Conservation (phyloP, 495 filamentous ascomycete genomes). For the Neurospora africana region DNA sequence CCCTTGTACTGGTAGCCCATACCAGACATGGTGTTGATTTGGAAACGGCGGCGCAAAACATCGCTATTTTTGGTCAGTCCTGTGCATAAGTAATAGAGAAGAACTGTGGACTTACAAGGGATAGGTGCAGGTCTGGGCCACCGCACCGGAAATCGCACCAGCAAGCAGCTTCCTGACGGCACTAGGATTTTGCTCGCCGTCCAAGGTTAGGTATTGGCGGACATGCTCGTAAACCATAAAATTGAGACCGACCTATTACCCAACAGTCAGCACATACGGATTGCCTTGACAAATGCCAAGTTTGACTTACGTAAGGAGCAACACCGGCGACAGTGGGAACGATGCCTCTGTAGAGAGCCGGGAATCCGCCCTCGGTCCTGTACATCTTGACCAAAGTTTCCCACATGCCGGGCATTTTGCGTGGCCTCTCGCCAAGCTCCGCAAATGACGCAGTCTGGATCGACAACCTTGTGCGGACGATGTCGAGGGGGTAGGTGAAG, state of each 20-base stretch:
- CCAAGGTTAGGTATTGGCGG: constrained; percentile 72
- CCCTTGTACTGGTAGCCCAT: constrained; percentile 93
- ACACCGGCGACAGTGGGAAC: constrained; percentile 90
- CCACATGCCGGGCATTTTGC: constrained; percentile 88
- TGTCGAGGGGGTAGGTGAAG: constrained; percentile 76
- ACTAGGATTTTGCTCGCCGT: constrained; percentile 76
- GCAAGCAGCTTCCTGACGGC: constrained; percentile 73
- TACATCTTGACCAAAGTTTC: constrained; percentile 74
- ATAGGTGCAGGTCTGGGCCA: constrained; percentile 96
- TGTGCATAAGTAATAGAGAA: too few species aligned
- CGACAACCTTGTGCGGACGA: constrained; percentile 88
- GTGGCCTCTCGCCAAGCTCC: constrained; percentile 46
- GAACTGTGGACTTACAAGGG: constrained; percentile 59
- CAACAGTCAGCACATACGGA: constrained; percentile 15
- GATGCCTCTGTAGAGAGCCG: constrained; percentile 83
- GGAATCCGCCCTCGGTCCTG: constrained; percentile 74
- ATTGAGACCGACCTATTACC: constrained; percentile 73
- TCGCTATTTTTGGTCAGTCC: constrained; percentile 46
- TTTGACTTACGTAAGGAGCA: constrained; percentile 74
- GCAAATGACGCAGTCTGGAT: constrained; percentile 94
- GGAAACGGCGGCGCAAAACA: constrained; percentile 89
- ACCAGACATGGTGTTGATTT: constrained; percentile 99
- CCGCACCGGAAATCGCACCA: constrained; percentile 86
- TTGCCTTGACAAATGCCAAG: background rate
- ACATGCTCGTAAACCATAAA: constrained; percentile 96